Evolutionary conservation across 768 basidiomycete species (phyloP), one percentile per base, ranked within the genome.

Genomic region (Asterophora lycoperdoides): DNA sequence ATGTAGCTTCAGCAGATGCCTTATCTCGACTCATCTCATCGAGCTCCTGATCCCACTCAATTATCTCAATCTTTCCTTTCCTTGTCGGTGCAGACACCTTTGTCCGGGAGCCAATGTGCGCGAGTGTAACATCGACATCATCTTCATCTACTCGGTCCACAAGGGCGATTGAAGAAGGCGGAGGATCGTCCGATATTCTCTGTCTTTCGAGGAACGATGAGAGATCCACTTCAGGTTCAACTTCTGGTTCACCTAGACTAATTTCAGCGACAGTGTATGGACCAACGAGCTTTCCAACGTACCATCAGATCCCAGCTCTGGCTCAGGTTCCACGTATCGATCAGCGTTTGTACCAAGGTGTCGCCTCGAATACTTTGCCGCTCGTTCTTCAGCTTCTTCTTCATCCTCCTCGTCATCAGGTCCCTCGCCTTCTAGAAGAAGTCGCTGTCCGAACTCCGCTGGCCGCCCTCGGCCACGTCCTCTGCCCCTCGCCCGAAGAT

Each of bases 141-240:
- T 78, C 77, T 9, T 79, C 79, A 33, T 83, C 66, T n/a, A 52
- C 59, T 0, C 63, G 59, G 1, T 50, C 48, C 2, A 54, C 46
- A 13, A 44, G 55, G 9, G 56, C 26, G 10, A 53, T 29, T 8
- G 64, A 58, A 1, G 68, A 61, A 0, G 55, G 63, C n/a, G 68
- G 60, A 0, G 55, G 62, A 14, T 48, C 55, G 17, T 78, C 77
- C 0, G 74, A 71, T 34, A 77, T 61, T 42, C 74, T 70, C 56
- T 90, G 88, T 48, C 68, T 77, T 51, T 80, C 83, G 30, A 89
- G 70, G 56, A 91, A 87, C 0, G 68, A 51, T 0, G 84, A 77
- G 1, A 91, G 58, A 65, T 91, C 86, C 7, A 89, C 75, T 60
- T 90, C 86, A 3, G 84, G 85, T 49, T 89, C 87, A 0, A 73